Conservation (phyloP, 2,329 filamentous ascomycete genomes). For the Aspergillus sojae region DNA sequence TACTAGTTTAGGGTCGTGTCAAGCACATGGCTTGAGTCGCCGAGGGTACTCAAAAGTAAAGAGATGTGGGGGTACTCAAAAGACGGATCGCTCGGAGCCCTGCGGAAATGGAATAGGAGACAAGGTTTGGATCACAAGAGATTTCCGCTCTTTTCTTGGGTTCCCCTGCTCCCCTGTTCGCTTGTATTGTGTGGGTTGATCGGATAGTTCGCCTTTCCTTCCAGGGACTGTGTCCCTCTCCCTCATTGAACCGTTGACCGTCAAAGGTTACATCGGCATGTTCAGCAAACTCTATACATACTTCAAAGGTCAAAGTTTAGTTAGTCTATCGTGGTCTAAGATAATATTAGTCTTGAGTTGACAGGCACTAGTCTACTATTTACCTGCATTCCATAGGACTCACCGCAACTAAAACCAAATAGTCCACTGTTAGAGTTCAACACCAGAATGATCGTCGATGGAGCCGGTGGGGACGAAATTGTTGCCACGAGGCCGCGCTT, state of each 20-base stretch:
- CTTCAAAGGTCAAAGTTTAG: too few relatives aligned
- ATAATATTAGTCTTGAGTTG: background rate
- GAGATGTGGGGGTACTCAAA: background rate
- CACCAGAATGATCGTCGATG: constrained; percentile 13
- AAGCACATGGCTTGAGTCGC: background rate
- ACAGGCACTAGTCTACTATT: background rate
- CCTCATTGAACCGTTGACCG: background rate
- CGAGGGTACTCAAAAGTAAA: background rate
- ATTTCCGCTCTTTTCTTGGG: background rate
- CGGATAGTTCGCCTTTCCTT: background rate
- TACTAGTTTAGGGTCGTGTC: background rate
- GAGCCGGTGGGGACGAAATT: constrained; percentile 1
- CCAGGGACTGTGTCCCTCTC: background rate
- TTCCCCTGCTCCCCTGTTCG: background rate
- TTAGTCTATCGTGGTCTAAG: background rate
- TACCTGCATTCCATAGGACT: background rate
- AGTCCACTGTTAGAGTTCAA: constrained; percentile 7
- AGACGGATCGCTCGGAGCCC: background rate
- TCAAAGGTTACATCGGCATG: background rate
- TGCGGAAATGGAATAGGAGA: background rate
- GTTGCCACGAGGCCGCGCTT: constrained; percentile 12
- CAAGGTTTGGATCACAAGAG: background rate
- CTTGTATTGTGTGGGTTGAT: background rate
- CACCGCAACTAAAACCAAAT: constrained; percentile 3
- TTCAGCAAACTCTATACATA: background rate